Base-by-base conservation (phyloP, 371 early-diverging fungal species). In the Enterocytospora artemiae region DNA sequence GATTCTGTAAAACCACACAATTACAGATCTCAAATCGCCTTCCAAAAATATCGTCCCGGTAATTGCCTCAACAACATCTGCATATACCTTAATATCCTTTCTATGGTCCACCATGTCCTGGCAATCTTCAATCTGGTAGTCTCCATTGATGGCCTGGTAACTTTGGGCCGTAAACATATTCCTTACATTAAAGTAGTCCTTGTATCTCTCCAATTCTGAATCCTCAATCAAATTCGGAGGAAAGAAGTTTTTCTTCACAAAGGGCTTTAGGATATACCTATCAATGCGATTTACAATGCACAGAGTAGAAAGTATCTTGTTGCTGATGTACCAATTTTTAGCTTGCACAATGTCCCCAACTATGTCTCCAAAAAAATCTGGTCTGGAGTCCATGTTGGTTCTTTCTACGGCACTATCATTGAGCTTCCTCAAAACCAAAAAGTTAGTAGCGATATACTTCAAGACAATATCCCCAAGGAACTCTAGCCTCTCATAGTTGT, bases 401-500 rank as follows among this genome's bases (percentile, higher is more conserved):
- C 12, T 30, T 14, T 33, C 34, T 22, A 58, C 22, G 9, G 31
- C 7, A 22, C 28, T 37, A 22, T 14, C 20, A 9, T 18, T 33
- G 25, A 54, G 7, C 46, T 25, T 30, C 5, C 4, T 48, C 30
- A 46, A 30, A 57, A 63, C 48, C 22, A 67, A 48, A 59, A 41
- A 63, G 30, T 56, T 58, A 27, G 87, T 83, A 0, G 84, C 80
- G 27, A 86, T 76, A 57, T 88, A 83, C 74, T 93, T 93, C n/a
- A 95, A 80, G 60, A 90, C 85, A 3, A 87, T 84, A 70, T 95
- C 95, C 1, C 95, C 95, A 0, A 93, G 76, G 3, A 87, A 86
- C 76, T 95, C 94, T 0, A 95, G 79, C 2, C 94, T 85, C 76
- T 95, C 91, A 68, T 93, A 95, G 66, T 89, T 82, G 65, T 79